Conservation (phyloP, 164 flowering plant species). For the Aristolochia contorta region DNA sequence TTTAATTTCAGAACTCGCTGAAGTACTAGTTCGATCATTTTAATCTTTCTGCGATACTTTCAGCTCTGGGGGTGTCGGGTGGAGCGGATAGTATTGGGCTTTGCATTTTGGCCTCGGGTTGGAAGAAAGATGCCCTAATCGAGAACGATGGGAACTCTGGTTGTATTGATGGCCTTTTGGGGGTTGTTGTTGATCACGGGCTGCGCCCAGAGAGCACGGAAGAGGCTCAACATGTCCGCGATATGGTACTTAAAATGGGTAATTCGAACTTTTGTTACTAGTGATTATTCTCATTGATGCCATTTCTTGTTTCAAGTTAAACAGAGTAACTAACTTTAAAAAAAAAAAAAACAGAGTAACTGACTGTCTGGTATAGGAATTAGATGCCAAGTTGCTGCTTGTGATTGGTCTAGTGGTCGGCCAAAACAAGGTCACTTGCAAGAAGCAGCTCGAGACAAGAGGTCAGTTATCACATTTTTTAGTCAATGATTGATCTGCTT, state of each 20-base stretch:
- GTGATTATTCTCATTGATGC: background rate
- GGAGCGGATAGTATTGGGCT: slow-evolving; percentile 92
- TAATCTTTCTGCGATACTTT: background rate
- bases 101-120: slow-evolving; percentile 55
- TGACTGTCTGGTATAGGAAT: slow-evolving; percentile 49
- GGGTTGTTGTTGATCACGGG: slow-evolving; percentile 80
- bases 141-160: slow-evolving; percentile 17
- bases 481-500: background rate
- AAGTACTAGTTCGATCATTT: too few relatives aligned
- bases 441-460: slow-evolving; percentile 85
- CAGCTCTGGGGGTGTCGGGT: slow-evolving; percentile 89
- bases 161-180: slow-evolving; percentile 61
- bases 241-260: slow-evolving; percentile 68
- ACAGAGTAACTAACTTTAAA: background rate
- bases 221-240: slow-evolving; percentile 52
- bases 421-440: slow-evolving; percentile 86
- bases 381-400: slow-evolving; percentile 52
- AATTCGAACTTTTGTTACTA: slow-evolving; percentile 2
- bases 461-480: slow-evolving; percentile 26
- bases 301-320: background rate
- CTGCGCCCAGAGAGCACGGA: slow-evolving; percentile 75
- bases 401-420: slow-evolving; percentile 69
- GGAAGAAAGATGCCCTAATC: slow-evolving; percentile 45
- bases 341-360: too few relatives aligned
- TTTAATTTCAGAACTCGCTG: too few relatives aligned